These are phyloP conservation scores for Eremochloa ophiuroides DNA, from an alignment of 176 grass and related monocot genomes.

Conservation along the genomic window DNA sequence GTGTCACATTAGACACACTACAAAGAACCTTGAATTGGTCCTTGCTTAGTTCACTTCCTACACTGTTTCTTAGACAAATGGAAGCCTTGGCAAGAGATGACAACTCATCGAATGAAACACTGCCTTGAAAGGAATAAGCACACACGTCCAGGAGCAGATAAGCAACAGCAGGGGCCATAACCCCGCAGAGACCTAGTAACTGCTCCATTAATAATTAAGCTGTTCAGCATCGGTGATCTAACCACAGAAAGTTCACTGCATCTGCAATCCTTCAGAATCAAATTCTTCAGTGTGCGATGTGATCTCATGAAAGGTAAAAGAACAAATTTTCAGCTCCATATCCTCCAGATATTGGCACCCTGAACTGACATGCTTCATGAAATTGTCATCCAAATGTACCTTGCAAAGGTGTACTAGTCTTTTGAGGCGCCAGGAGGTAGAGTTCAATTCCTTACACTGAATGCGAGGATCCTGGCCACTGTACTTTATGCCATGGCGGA, in stretches of 20 bases:
- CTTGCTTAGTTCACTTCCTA: not conserved
- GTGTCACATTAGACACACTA: not conserved
- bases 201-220: not conserved
- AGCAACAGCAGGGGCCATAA: not conserved
- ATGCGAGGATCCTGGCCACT: not conserved
- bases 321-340: not conserved
- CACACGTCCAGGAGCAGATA: not conserved
- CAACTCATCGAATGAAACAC: not conserved
- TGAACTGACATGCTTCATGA: not conserved
- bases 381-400: not conserved
- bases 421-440: not conserved
- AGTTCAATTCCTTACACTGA: not conserved
- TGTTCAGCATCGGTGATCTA: not conserved
- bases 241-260: not conserved
- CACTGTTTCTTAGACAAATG: not conserved
- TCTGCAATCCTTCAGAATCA: not conserved
- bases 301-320: not conserved
- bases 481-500: not conserved
- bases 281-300: not conserved
- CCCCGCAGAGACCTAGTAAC: too few relatives aligned
- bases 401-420: not conserved
- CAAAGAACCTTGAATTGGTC: not conserved
- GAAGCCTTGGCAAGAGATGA: not conserved
- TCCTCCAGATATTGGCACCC: not conserved
- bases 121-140: fast-evolving